Base-by-base conservation (phyloP, 805 yeast species). In the Kregervanrija pseudodelftensis region DNA sequence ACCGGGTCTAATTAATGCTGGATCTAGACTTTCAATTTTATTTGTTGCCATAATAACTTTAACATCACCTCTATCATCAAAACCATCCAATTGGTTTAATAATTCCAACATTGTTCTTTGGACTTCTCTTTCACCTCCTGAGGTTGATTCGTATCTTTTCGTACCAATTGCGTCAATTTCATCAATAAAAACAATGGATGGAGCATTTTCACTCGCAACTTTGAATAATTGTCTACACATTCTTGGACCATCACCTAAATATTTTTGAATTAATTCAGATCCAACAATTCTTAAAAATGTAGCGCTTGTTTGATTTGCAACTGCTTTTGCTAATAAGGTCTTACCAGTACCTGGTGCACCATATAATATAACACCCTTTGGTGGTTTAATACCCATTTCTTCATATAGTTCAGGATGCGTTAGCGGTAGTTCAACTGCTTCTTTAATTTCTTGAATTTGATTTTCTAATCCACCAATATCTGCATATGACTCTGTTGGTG, bases 321-420 rank as follows among this genome's bases (percentile, higher is more conserved):
- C 99, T 0, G 99, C 99, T 65, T 90, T 91, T 11, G 98, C 98
- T 55, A 91, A 73, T 47, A 91, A 70, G 1, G 98, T 91, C 65
- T 91, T 91, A 57, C 98, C 98, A 3, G 98, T 91, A 66, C 98
- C 98, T 33, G 98, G 98, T 0, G 97, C 95, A 59, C 98, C 98
- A 62, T 91, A 91, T 47, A 91, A 73, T 56, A 91, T 90, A 42
- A 91, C 98, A 69, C 98, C 98, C 69, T 91, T 91, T 43, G 98
- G 98, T 11, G 97, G 98, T 60, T 90, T 89, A 59, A 91, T 91
- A 57, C 98, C 98, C 97, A 91, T 90, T 66, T 90, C 97, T 69
- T 93, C 96, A 66, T 90, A 91, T 56, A 91, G 71, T 65, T 91
- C 98, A 0, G 98, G 98, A 66, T 91, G 97, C 11, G 96, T 89